Evolutionary conservation across 257 asterid genomes (phyloP), one percentile per base, ranked within the genome.

Genomic region (Echites panduratus): DNA sequence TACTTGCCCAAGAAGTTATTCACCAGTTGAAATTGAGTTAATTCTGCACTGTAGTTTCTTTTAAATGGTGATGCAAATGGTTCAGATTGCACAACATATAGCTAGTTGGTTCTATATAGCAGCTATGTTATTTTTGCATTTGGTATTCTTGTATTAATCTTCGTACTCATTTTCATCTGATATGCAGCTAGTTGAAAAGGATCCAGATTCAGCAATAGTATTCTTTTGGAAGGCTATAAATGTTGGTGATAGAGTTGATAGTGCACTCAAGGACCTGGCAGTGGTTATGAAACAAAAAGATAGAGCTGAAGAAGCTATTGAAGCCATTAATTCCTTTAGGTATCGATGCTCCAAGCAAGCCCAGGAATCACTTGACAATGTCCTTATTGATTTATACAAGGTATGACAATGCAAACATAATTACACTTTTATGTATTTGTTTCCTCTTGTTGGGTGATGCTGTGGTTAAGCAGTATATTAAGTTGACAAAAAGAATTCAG

Each of bases 241-340:
- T 72, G 85, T 77, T 0, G 96, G 98, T 54, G 98, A 90, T 79
- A 82, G 95, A 82, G 97, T 90, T 7, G 96, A 90, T 45, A 92
- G 98, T 72, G 98, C 98, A 0, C 90, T 92, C 47, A 92, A 93
- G 81, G 98, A 93, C 80, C 86, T 93, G 98, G 98, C 89, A 47
- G 92, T 93, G 66, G 97, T 93, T 45, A 86, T 93, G 98, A 93
- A 90, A 78, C 98, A 93, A 66, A 91, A 77, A 68, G 89, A 89
- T 70, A 79, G 96, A 64, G 73, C 91, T 32, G 97, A 89, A 79
- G 92, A 93, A 75, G 98, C 98, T 40, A 90, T 93, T n/a, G 98
- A 89, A 76, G 98, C 96, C 41, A 82, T 93, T 14, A 87, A 82
- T 69, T 85, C 95, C 0, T 93, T 87, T 63, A 78, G 98, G 70